phyloP scores from a whole-genome alignment of 2,329 filamentous ascomycete genomes.

The Fusarium staphyleae region DNA sequence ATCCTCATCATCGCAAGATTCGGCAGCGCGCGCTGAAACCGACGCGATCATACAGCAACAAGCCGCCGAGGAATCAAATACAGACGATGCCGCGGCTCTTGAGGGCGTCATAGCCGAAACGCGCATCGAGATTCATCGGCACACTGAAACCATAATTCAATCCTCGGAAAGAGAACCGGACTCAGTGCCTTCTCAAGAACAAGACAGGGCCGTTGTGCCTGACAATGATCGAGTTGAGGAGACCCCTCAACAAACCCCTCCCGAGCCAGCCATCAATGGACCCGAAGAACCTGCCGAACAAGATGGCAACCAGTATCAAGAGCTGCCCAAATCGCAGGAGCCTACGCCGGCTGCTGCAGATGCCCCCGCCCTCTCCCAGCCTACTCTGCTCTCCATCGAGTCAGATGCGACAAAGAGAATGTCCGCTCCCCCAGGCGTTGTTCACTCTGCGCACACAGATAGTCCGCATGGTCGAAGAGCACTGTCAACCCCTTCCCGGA shows the following conservation, averaged over 20 bases:
- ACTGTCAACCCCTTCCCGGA: slow-evolving; percentile 20
- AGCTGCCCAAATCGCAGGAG: neutral
- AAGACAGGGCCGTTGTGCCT: neutral
- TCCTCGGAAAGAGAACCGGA: slow-evolving; percentile 27
- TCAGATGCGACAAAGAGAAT: slow-evolving; percentile 22
- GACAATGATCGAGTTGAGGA: slow-evolving; percentile 23
- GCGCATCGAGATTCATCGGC: slow-evolving; percentile 20
- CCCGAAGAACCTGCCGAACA: neutral
- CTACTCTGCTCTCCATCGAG: slow-evolving; percentile 18
- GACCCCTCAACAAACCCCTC: slow-evolving; percentile 5
- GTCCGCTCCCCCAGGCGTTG: slow-evolving; percentile 21
- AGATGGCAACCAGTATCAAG: slow-evolving; percentile 8
- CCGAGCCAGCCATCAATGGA: slow-evolving; percentile 1
- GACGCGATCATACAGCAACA: neutral
- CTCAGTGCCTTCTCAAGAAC: neutral
- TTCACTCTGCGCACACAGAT: slow-evolving; percentile 1
- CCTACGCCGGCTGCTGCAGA: slow-evolving; percentile 4
- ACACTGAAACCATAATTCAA: slow-evolving; percentile 29
- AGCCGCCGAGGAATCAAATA: neutral
- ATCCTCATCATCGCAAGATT: slow-evolving; percentile 15
- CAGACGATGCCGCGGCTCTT: neutral
- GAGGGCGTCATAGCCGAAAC: neutral
- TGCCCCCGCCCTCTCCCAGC: neutral
- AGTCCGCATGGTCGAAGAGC: slow-evolving; percentile 4
- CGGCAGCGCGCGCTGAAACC: neutral